Evolutionary conservation across 352 stramenopile species (phyloP).

Genomic region (Bremia lactucae): DNA sequence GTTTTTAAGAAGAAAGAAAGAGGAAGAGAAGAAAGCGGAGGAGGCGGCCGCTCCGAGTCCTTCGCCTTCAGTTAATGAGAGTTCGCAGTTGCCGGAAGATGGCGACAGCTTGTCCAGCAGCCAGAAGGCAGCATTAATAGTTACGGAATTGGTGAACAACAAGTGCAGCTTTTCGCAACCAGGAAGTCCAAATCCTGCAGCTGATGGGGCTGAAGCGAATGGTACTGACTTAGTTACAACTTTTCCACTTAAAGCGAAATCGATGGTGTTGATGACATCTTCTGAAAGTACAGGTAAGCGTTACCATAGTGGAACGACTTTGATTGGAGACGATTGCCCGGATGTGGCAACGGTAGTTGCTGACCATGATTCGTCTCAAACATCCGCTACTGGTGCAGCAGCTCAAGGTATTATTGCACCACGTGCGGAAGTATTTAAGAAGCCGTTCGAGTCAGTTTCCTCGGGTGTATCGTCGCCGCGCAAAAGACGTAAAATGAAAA

Average conservation of each 20-base stretch:
- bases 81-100: conserved; percentile 56
- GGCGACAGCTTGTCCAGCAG: conserved; percentile 34
- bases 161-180: conserved; percentile 35
- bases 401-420: conserved; percentile 19
- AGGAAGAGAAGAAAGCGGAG: conserved; percentile 65
- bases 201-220: conserved; percentile 19
- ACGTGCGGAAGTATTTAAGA: conserved; percentile 33
- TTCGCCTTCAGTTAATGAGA: conserved; percentile 36
- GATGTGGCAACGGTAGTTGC: conserved; percentile 15
- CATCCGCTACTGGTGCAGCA: conserved; percentile 18
- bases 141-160: conserved; percentile 13
- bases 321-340: conserved; percentile 8
- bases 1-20: conserved; percentile 81
- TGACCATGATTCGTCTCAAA: conserved; percentile 12
- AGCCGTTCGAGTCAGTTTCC: conserved; percentile 31
- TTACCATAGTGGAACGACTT: conserved; percentile 21
- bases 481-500: conserved; percentile 89
- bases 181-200: conserved; percentile 38
- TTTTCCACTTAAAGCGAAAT: conserved; percentile 29
- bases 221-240: conserved; percentile 7
- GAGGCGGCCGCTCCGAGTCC: conserved; percentile 23
- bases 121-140: conserved; percentile 21
- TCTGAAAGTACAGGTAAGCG: conserved; percentile 32
- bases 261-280: conserved; percentile 8
- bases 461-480: conserved; percentile 50